Base-by-base conservation (phyloP, 2,329 filamentous ascomycete genomes). In the Pyricularia sp. region DNA sequence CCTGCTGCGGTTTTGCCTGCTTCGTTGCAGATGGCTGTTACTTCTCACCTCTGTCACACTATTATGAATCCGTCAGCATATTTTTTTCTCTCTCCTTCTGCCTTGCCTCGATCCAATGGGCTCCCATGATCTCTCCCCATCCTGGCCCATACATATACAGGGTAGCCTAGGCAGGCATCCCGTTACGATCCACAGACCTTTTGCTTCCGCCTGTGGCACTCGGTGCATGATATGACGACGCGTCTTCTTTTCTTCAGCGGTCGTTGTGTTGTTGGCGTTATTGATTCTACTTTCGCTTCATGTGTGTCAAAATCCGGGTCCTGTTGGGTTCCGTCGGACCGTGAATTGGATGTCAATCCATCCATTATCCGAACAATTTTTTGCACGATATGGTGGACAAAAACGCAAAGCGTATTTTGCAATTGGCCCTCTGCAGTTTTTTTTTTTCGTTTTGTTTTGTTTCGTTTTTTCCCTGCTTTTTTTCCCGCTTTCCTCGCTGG, bases 141-240 rank as follows among this genome's bases (percentile, higher is more conserved):
- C 42, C 42, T 50, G 42, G 17, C 17, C 20, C 36, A 30, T n/a
- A 50, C 14, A 50, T n/a, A n/a, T n/a, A 50, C 17, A 50, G n/a
- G 20, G 42, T 20, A 36, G n/a, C 42, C 17, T 50, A 50, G 17
- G 12, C 7, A 30, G 14, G 17, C 42, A 50, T 50, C 2, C 17
- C 2, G 20, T 20, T 50, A 20, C 42, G 42, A 50, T 50, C 17
- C 5, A 50, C 42, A 50, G 64, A 84, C 84, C 81, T 87, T 87
- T 74, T 88, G 86, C 74, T 90, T 90, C 70, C 87, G 81, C 70
- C 87, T 81, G 76, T 89, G 87, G 72, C 87, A 90, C 74, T 90
- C 87, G 12, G 83, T 86, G 72, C 87, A 90, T 9, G 86, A 88
- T 69, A 89, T 86, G 64, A 89, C 85, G 61, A 86, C 80, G 58